Percentiles rank a stretch among this genome's conserved stretches.
phyloP scores from a whole-genome alignment of 352 stramenopile genomes.

The Phytophthora foliorum region DNA sequence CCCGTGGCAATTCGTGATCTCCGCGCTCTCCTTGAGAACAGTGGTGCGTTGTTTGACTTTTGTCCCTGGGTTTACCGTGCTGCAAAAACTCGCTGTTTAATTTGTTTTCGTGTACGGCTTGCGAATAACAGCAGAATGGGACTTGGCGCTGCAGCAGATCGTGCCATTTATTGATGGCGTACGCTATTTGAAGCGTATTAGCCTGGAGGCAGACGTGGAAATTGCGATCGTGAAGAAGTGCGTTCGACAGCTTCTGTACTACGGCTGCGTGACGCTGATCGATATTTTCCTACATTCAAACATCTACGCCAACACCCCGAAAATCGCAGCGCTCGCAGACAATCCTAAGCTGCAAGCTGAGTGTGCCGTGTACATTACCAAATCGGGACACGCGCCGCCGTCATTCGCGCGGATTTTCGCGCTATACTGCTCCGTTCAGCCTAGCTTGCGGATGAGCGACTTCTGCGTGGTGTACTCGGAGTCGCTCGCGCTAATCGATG shows the following conservation, averaged over 20 bases:
- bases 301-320: conserved; percentile 83
- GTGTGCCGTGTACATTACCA: conserved; percentile 85
- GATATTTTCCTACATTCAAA: conserved; percentile 94
- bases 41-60: conserved; percentile 48
- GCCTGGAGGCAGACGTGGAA: conserved; percentile 88
- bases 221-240: conserved; percentile 91
- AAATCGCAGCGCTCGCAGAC: conserved; percentile 67
- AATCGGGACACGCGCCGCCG: conserved; percentile 62
- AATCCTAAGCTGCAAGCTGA: conserved; percentile 76
- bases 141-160: conserved; percentile 90
- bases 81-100: not conserved
- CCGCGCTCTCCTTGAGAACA: conserved; percentile 76
- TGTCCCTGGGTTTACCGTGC: not conserved
- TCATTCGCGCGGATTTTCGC: conserved; percentile 87
- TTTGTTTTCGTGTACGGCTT: conserved; percentile 10
- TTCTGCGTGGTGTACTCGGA: conserved; percentile 85
- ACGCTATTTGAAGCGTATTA: conserved; percentile 92
- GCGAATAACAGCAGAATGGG: conserved; percentile 75
- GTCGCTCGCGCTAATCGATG: conserved; percentile 76
- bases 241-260: conserved; percentile 90
- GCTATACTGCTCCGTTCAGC: conserved; percentile 89
- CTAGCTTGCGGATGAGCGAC: conserved; percentile 84
- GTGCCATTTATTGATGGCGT: conserved; percentile 93
- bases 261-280: conserved; percentile 90
- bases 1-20: conserved; percentile 84